Conservation (phyloP, 352 stramenopile species). For the Albugo candida region DNA sequence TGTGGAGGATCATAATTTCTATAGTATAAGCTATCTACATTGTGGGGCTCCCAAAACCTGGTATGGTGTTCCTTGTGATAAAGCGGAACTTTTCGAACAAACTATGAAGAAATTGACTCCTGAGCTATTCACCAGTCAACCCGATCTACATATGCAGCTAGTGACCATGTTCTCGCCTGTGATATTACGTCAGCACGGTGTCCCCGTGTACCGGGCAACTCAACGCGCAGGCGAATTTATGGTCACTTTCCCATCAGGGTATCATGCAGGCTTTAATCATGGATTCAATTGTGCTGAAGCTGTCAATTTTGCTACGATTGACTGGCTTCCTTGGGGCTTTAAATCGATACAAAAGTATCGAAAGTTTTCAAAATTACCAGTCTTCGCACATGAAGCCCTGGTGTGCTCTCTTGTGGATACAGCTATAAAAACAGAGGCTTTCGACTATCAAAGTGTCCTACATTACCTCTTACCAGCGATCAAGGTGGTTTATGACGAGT, state of each 20-base stretch:
- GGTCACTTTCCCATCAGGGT: slow-evolving; percentile 96
- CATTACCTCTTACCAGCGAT: slow-evolving; percentile 41
- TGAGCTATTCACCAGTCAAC: slow-evolving; percentile 86
- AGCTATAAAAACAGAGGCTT: slow-evolving; percentile 27
- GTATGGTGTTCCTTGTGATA: slow-evolving; percentile 89
- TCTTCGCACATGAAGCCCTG: slow-evolving; percentile 75
- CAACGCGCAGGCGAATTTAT: slow-evolving; percentile 96
- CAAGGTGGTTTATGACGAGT: slow-evolving; percentile 33
- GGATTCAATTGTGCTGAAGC: slow-evolving; percentile 88
- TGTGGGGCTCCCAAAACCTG: slow-evolving; percentile 94
- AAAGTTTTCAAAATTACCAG: slow-evolving; percentile 56
- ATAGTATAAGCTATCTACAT: slow-evolving; percentile 98
- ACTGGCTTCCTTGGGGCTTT: slow-evolving; percentile 73
- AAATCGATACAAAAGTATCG: slow-evolving; percentile 57
- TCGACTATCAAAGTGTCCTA: slow-evolving; percentile 24
- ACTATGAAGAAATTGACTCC: slow-evolving; percentile 85
- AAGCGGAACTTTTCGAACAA: slow-evolving; percentile 81
- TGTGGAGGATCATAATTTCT: slow-evolving; percentile 99
- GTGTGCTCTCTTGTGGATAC: slow-evolving; percentile 57
- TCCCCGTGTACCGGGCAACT: slow-evolving; percentile 87
- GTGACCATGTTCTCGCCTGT: slow-evolving; percentile 74
- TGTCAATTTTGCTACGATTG: slow-evolving; percentile 79
- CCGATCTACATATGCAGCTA: slow-evolving; percentile 88
- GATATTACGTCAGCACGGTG: slow-evolving; percentile 53
- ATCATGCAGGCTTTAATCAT: slow-evolving; percentile 96